These are phyloP conservation scores for Botryobasidium botryosum DNA, from an alignment of 768 basidiomycete genomes.

Conservation along the genomic window DNA sequence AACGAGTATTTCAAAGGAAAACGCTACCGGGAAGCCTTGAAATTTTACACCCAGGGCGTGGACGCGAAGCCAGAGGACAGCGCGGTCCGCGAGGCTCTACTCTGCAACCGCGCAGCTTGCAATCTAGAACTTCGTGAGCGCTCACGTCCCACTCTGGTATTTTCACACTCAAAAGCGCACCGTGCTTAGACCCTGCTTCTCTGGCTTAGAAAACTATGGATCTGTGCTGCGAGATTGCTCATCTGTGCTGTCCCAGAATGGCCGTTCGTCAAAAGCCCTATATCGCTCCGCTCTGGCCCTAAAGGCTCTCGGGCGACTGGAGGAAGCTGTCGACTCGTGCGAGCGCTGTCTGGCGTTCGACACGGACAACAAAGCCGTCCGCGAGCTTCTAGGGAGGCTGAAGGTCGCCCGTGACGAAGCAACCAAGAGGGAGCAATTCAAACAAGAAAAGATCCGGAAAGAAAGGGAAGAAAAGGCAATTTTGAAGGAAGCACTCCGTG, in stretches of 20 bases:
- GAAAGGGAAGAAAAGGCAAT: conserved; percentile 35
- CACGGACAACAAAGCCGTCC: conserved; percentile 36
- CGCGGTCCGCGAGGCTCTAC: conserved; percentile 42
- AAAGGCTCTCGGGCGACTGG: conserved; percentile 48
- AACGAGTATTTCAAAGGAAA: conserved; percentile 88
- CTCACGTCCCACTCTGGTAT: background rate
- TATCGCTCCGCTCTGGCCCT: conserved; percentile 75
- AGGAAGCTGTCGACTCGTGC: conserved; percentile 77
- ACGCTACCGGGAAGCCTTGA: conserved; percentile 68
- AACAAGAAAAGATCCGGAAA: conserved; percentile 34
- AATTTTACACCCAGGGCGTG: conserved; percentile 81
- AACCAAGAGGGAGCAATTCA: conserved; percentile 20
- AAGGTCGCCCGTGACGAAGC: conserved; percentile 17
- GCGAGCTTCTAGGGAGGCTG: conserved; percentile 30
- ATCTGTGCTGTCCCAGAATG: conserved; percentile 43
- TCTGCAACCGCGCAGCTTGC: conserved; percentile 84
- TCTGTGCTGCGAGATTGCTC: conserved; percentile 76
- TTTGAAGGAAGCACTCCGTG: conserved; percentile 46
- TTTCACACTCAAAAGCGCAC: background rate
- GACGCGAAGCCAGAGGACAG: conserved; percentile 63
- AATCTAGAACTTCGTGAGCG: conserved; percentile 71
- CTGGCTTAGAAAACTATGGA: conserved; percentile 62
- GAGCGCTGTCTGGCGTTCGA: conserved; percentile 46
- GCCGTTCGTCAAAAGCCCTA: conserved; percentile 59
- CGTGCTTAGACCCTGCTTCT: background rate